These are phyloP conservation scores for Glomus cerebriforme DNA, from an alignment of 192 early-diverging fungal species.

Conservation along the genomic window DNA sequence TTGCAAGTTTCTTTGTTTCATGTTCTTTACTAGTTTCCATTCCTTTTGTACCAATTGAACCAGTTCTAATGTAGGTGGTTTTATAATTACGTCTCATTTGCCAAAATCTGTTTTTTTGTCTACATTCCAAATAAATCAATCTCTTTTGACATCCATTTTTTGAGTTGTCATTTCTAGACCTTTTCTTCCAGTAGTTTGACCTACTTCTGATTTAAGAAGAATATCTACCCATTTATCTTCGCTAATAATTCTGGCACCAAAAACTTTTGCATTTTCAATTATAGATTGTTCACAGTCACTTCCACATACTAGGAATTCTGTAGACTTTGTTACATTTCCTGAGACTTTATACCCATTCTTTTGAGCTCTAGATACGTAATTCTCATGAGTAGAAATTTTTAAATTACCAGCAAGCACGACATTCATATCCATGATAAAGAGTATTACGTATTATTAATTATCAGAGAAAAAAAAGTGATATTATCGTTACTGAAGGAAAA, in stretches of 20 bases:
- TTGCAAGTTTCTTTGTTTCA: not conserved
- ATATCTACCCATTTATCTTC: not conserved
- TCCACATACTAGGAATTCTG: not conserved
- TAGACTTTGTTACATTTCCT: not conserved
- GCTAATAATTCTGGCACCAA: not conserved
- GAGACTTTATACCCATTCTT: not conserved
- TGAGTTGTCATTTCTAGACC: not conserved
- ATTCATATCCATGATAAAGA: not conserved
- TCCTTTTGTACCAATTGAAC: not conserved
- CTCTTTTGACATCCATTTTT: not conserved
- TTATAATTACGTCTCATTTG: not conserved
- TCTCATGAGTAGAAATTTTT: not conserved
- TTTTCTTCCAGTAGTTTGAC: not conserved
- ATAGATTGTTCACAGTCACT: not conserved
- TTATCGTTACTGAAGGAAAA: too few relatives aligned
- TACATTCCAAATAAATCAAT: not conserved
- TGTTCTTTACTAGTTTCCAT: slow-evolving; percentile 3
- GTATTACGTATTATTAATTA: too few relatives aligned
- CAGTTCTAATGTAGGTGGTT: not conserved
- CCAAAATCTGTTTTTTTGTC: not conserved
- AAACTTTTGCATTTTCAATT: not conserved
- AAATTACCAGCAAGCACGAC: not conserved
- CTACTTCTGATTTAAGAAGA: not conserved
- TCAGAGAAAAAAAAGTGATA: too few relatives aligned
- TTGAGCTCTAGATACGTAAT: not conserved